Evolutionary conservation across 257 asterid species (phyloP), one percentile per base, ranked within the genome.

Genomic region (Nicotiana knightiana): DNA sequence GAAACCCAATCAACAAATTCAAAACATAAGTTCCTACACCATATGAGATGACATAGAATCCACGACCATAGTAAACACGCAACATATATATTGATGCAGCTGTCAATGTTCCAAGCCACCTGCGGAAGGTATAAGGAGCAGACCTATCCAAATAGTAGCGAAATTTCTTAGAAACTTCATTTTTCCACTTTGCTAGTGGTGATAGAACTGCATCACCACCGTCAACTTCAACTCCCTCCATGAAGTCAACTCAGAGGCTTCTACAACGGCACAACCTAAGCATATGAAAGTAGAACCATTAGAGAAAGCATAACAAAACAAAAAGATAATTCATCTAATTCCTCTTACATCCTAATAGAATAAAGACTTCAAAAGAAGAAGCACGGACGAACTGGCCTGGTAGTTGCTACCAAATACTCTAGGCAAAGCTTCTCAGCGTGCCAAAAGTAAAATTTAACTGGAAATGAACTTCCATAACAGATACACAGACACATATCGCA

Each of bases 81-180:
- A 90, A 85, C 67, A 86, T 81, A 65, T 92, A 92, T 28, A 89
- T 79, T 65, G 90, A 86, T 63, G 93, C 91, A 32, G 89, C 92
- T 65, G 87, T 90, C 62, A 89, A 81, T 4, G 96, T 89, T 67
- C 89, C 92, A 26, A 89, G 88, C 96, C 96, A 90, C 81, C 96
- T 87, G 28, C 70, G 82, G 67, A 70, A 84, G 54, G 70, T 76
- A 86, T 88, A 85, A 26, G 96, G 96, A 70, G 92, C 86, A 10
- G 93, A 90, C 59, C 89, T 83, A 67, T 89, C 94, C 86, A 92
- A 86, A 75, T 88, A 88, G 86, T 83, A 76, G 67, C 82, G 91
- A 82, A 90, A 92, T n/a, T 46, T 81, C 86, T 82, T 89, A 3
- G 90, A 86, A 43, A 87, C 84, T 4, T 90, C 92, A 17, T 85